Percentiles rank a stretch among this genome's conserved stretches.
Conservation (phyloP, 306 rosid species). For the Adenanthera pavonina region DNA sequence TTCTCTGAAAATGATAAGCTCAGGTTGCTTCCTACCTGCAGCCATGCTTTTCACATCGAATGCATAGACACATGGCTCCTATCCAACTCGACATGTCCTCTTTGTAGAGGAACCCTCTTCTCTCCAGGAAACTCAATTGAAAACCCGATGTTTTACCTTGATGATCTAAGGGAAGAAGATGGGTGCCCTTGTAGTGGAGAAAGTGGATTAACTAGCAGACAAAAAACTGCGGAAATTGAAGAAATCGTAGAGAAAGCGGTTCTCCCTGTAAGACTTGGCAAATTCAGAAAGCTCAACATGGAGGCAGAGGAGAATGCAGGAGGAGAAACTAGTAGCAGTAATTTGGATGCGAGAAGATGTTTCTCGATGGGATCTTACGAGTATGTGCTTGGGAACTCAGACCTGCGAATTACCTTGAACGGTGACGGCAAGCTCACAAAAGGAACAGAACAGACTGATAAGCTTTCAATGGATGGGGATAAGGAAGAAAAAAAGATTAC, state of each 20-base stretch:
- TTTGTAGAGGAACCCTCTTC: constrained; percentile 87
- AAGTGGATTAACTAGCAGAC: constrained; percentile 52
- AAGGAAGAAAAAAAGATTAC: constrained; percentile 79
- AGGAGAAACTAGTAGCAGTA: constrained; percentile 94
- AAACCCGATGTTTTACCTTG: constrained; percentile 79
- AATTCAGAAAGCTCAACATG: constrained; percentile 64
- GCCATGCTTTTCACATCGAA: constrained; percentile 92
- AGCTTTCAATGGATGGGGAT: constrained; percentile 58
- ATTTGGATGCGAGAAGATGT: constrained; percentile 95
- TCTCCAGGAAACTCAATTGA: constrained; percentile 66
- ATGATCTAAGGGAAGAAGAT: constrained; percentile 80
- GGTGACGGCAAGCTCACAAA: constrained; percentile 43
- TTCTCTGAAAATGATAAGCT: constrained; percentile 87
- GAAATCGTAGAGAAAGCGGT: constrained; percentile 71
- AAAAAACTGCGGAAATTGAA: constrained; percentile 68
- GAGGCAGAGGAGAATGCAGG: constrained; percentile 60
- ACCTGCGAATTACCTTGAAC: constrained; percentile 70
- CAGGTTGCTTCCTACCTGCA: constrained; percentile 88
- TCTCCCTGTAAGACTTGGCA: constrained; percentile 89
- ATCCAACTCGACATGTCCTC: constrained; percentile 94
- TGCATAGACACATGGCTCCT: constrained; percentile 98
- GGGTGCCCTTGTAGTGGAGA: constrained; percentile 60
- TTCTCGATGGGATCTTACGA: constrained; percentile 96
- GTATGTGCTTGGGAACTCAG: constrained; percentile 77
- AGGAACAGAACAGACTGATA: constrained; percentile 53